Conservation (phyloP, 495 filamentous ascomycete species). For the Barbatosphaeria neglecta region DNA sequence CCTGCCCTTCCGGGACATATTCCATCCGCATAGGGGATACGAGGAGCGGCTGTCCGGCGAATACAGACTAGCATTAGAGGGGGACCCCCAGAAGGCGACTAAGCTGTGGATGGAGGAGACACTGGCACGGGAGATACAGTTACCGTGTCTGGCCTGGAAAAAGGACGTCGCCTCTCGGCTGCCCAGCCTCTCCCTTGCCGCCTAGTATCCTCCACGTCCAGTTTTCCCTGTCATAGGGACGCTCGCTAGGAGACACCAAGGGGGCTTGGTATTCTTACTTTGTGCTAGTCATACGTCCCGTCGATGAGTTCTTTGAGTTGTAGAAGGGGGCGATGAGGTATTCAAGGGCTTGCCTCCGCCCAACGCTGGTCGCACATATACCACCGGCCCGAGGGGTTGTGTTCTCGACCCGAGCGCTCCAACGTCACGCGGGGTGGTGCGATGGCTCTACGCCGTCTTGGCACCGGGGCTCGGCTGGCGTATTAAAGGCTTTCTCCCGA, state of each 20-base stretch:
- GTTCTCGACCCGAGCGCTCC: neutral
- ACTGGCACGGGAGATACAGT: no score
- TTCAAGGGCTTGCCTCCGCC: neutral
- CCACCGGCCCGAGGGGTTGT: neutral
- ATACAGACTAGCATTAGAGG: neutral
- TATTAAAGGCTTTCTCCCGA: neutral
- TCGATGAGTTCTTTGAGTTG: neutral
- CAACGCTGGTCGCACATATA: neutral
- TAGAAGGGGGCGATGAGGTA: neutral
- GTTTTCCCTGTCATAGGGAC: neutral
- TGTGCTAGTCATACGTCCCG: neutral
- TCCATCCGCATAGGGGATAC: neutral
- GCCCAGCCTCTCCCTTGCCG: neutral
- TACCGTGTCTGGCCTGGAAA: neutral
- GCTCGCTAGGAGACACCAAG: neutral
- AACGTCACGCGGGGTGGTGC: neutral
- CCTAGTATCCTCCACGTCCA: neutral
- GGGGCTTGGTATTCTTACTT: neutral
- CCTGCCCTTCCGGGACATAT: neutral
- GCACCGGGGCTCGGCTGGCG: neutral
- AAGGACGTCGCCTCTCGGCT: neutral
- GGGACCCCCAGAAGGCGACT: neutral
- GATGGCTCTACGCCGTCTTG: neutral
- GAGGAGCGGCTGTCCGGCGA: neutral
- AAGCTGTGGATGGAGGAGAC: neutral